Conservation (phyloP, 805 yeast species). For the Candida tibetensis region DNA sequence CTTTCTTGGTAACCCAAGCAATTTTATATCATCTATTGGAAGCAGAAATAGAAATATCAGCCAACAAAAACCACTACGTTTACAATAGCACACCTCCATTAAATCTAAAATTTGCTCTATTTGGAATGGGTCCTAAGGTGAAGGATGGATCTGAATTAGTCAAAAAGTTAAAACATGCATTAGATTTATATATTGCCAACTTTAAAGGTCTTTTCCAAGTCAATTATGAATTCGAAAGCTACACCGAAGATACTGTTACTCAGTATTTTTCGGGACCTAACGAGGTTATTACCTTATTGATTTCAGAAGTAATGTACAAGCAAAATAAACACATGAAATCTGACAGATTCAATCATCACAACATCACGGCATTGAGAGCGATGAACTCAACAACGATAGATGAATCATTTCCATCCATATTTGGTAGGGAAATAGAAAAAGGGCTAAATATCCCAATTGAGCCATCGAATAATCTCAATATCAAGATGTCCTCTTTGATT, state of each 20-base stretch:
- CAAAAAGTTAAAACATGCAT: not conserved
- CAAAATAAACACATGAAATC: too few relatives aligned
- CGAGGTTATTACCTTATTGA: too few relatives aligned
- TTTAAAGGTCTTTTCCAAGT: not conserved
- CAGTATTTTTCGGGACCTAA: too few relatives aligned
- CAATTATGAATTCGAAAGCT: not conserved
- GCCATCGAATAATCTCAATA: slow-evolving; percentile 5
- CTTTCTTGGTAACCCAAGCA: slow-evolving; percentile 56
- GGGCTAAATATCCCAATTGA: slow-evolving; percentile 4
- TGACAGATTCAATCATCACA: not conserved
- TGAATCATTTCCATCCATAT: not conserved
- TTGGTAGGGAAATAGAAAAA: slow-evolving; percentile 1
- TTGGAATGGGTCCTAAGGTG: not conserved
- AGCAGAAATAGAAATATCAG: slow-evolving; percentile 18
- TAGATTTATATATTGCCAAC: not conserved
- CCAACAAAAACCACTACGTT: not conserved
- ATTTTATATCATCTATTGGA: slow-evolving; percentile 28
- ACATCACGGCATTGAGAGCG: not conserved
- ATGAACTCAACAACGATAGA: not conserved
- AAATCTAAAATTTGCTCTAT: not conserved
- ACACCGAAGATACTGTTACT: not conserved
- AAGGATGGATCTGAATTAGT: not conserved
- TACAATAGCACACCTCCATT: not conserved
- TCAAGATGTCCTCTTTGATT: not conserved
- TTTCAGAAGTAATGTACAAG: too few relatives aligned